Evolutionary conservation across 2,329 filamentous ascomycete species (phyloP), one percentile per base, ranked within the genome.

Genomic region (Penicillium paneum): DNA sequence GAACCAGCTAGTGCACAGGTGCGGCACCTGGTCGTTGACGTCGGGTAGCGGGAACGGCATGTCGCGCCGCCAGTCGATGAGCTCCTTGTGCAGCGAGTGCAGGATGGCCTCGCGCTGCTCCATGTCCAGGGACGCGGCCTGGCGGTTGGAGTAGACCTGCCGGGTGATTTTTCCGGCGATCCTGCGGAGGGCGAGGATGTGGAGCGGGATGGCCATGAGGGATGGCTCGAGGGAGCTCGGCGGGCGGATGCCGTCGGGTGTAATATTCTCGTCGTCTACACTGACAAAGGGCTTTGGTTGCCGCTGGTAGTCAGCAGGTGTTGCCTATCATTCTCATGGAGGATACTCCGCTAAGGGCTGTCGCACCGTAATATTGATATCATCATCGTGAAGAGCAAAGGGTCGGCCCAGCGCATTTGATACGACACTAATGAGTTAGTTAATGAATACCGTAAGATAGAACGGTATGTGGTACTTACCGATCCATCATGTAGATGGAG

Each of bases 401-500:
- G 77, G 76, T 0, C 77, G 67, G 1, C 77, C 77, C 1, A 79
- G 59, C 2, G 76, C 71, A 28, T 74, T 71, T 6, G 76, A 79
- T 5, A 78, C 76, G 1, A 79, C 70, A 1, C 75, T 75, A 21
- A 11, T 24, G 21, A 24, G 21, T 4, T 24, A 24, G 21, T 24
- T 5, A 24, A 5, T 24, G 21, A 5, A 24, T 24, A 24, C 21
- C 5, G 21, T 24, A 24, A 24, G 21, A 24, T 24, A 24, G 21
- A 24, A 3, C 21, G 21, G 21, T 24, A 24, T 24, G n/a, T 17
- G 7, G 29, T 10, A 13, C 7, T 19, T 58, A 66, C 63, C 62
- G 73, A 62, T 79, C 77, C 77, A 79, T 79, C 76, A 79, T 79
- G 44, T 79, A 79, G 5, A 79, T 65, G 1, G 74, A 78, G 39